Evolutionary conservation across 805 yeast genomes (phyloP).

Genomic region (Starmerella vitae): DNA sequence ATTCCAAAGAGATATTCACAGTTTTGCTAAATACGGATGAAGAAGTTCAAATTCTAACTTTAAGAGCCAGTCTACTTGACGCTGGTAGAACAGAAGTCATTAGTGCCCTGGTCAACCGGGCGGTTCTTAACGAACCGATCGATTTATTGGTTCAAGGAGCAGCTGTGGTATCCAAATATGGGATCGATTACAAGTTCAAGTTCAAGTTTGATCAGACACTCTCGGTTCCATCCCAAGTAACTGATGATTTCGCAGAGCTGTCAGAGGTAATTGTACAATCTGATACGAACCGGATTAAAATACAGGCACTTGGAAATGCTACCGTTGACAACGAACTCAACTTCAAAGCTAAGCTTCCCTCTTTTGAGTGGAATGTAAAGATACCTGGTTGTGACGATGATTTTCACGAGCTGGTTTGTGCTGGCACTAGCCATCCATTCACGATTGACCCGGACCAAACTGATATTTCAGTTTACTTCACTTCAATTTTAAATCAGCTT

Average conservation of each 20-base stretch:
- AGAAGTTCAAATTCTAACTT: constrained; percentile 1
- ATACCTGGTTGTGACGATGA: constrained; percentile 23
- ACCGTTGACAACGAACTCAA: constrained; percentile 6
- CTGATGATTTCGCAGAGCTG: constrained; percentile 11
- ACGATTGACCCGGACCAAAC: constrained; percentile 4
- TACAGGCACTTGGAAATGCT: constrained; percentile 11
- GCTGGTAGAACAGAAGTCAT: constrained; percentile 16
- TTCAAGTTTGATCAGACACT: constrained; percentile 4
- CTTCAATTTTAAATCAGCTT: constrained; percentile 13
- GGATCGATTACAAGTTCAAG: constrained; percentile 11
- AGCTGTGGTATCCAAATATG: constrained; percentile 11
- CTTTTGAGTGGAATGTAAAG: constrained; percentile 22
- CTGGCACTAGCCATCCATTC: constrained; percentile 15
- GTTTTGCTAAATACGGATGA: not conserved
- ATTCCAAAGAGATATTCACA: not conserved
- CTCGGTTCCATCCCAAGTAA: constrained; percentile 8
- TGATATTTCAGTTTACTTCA: constrained; percentile 11
- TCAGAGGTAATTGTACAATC: constrained; percentile 5
- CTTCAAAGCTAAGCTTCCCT: constrained; percentile 21
- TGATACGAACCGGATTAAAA: constrained; percentile 1
- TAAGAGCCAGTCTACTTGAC: constrained; percentile 6
- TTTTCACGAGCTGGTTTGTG: constrained; percentile 9
- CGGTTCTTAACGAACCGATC: constrained; percentile 6
- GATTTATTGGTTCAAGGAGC: constrained; percentile 9
- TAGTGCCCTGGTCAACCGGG: constrained; percentile 4